Conservation (phyloP, 2,329 filamentous ascomycete species). For the Scedosporium aurantiacum region DNA sequence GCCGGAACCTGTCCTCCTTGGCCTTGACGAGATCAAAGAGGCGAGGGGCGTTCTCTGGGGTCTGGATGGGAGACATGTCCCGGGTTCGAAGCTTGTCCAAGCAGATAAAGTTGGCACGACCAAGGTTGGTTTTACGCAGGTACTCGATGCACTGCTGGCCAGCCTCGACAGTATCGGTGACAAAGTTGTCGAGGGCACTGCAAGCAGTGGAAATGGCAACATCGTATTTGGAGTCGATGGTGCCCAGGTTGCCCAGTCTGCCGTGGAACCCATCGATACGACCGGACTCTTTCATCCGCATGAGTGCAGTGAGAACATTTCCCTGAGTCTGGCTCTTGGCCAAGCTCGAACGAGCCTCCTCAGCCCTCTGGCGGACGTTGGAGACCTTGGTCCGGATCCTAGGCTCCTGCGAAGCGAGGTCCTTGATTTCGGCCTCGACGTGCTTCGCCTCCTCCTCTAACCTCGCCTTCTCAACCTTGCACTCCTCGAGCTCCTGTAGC, state of each 20-base stretch:
- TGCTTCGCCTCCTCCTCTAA: conserved; percentile 66
- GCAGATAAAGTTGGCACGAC: conserved; percentile 93
- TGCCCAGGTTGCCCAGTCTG: conserved; percentile 82
- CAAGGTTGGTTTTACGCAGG: conserved; percentile 91
- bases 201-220: conserved; percentile 98
- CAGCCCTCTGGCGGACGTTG: conserved; percentile 82
- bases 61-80: conserved; percentile 70
- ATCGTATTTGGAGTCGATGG: conserved; percentile 89
- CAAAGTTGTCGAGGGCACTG: conserved; percentile 83
- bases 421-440: conserved; percentile 60
- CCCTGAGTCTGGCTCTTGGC: conserved; percentile 85
- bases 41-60: conserved; percentile 82
- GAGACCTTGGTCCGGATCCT: conserved; percentile 76
- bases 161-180: conserved; percentile 90
- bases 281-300: conserved; percentile 91
- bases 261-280: conserved; percentile 97
- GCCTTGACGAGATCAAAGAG: conserved; percentile 87
- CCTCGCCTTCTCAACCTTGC: conserved; percentile 58
- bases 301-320: conserved; percentile 81
- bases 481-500: conserved; percentile 61
- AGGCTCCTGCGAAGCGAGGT: conserved; percentile 67
- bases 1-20: conserved; percentile 75
- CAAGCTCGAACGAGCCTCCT: conserved; percentile 85
- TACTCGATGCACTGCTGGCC: conserved; percentile 98
- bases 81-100: conserved; percentile 74